These are phyloP conservation scores for Mortierella sp. DNA, from an alignment of 371 early-diverging fungal species.

Conservation along the genomic window DNA sequence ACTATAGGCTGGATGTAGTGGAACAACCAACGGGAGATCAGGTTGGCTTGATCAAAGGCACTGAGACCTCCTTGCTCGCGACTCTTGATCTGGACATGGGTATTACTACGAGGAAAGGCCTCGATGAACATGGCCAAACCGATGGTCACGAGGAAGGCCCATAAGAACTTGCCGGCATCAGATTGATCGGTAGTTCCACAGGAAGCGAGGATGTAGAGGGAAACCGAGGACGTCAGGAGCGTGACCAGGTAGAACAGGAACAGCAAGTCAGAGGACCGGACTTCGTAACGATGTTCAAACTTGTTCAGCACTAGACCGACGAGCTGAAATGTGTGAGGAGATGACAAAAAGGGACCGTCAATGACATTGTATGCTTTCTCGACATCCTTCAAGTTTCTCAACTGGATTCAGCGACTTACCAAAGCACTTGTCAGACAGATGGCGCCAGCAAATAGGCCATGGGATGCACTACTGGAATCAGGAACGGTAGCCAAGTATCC, in stretches of 20 bases:
- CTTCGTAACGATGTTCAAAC: slow-evolving; percentile 12
- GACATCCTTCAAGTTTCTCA: too few species aligned
- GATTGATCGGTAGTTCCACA: neutral
- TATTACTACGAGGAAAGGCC: slow-evolving; percentile 19
- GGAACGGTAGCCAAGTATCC: neutral
- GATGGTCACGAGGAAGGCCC: slow-evolving; percentile 6
- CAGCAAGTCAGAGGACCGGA: slow-evolving; percentile 23
- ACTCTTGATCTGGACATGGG: slow-evolving; percentile 11
- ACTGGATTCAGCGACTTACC: slow-evolving; percentile 9
- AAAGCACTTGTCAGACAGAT: neutral
- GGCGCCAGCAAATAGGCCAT: slow-evolving; percentile 3
- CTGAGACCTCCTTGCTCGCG: neutral
- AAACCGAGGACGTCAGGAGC: neutral
- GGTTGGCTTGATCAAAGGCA: slow-evolving; percentile 24
- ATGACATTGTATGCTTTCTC: too few species aligned
- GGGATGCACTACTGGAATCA: neutral
- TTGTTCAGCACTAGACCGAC: slow-evolving; percentile 13
- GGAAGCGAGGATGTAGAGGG: slow-evolving; percentile 8
- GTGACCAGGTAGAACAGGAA: slow-evolving; percentile 13
- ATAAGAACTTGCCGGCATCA: neutral
- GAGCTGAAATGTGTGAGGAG: neutral
- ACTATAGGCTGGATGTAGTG: slow-evolving; percentile 15
- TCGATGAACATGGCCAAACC: slow-evolving; percentile 17
- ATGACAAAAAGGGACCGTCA: too few species aligned
- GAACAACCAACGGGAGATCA: slow-evolving; percentile 23